phyloP scores from a whole-genome alignment of 257 asterid genomes.

The Datura wrightii region DNA sequence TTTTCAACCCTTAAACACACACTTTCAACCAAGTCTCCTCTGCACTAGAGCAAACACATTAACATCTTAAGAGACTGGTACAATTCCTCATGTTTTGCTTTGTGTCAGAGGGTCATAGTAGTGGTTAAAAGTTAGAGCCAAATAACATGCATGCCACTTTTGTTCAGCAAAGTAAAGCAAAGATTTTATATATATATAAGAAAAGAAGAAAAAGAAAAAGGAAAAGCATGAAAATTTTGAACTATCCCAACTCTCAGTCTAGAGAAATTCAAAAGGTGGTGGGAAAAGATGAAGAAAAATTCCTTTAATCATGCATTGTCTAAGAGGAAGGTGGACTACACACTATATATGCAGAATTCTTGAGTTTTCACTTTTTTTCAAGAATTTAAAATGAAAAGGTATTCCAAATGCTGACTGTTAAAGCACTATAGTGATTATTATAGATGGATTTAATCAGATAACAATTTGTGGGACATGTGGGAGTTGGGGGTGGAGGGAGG shows the following conservation, averaged over 20 bases:
- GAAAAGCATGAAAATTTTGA: conserved; percentile 30
- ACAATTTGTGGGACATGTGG: background rate
- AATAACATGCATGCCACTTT: conserved; percentile 70
- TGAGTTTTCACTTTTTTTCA: conserved; percentile 37
- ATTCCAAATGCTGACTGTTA: conserved; percentile 45
- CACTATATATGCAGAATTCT: conserved; percentile 21
- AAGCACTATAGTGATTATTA: conserved; percentile 38
- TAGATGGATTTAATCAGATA: background rate
- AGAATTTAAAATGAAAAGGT: conserved; percentile 51
- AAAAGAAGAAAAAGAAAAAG: conserved; percentile 25
- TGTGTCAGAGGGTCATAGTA: conserved; percentile 45
- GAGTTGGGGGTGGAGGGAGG: background rate
- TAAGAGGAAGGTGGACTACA: conserved; percentile 32
- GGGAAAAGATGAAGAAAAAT: conserved; percentile 40
- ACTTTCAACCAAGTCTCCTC: background rate
- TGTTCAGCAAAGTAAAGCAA: conserved; percentile 56
- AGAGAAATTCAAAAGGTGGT: conserved; percentile 45
- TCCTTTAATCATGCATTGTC: conserved; percentile 62
- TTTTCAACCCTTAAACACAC: too few species aligned
- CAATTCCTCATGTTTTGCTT: background rate
- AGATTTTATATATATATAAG: conserved; percentile 39
- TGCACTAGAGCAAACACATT: background rate
- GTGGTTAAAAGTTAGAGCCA: conserved; percentile 46
- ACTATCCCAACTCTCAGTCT: conserved; percentile 25
- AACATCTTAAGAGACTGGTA: background rate